phyloP scores from a whole-genome alignment of 139 green algal species.

The Ostreobium quekettii region DNA sequence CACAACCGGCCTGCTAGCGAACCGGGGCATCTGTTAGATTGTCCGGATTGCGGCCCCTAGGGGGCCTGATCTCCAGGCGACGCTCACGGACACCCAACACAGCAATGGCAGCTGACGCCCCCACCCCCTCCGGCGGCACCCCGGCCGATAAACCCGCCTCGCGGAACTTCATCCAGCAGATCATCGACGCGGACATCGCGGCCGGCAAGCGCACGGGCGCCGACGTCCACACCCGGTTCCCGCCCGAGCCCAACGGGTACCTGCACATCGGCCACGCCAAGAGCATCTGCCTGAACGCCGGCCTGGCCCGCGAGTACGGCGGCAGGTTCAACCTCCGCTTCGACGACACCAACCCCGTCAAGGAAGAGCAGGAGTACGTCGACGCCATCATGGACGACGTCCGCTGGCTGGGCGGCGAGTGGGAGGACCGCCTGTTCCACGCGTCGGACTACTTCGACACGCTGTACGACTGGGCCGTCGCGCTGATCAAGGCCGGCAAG shows the following conservation, averaged over 20 bases:
- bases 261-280: slow-evolving; percentile 97
- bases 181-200: no score
- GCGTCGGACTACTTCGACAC: slow-evolving; percentile 83
- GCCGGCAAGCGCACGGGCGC: no score
- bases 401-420: slow-evolving; percentile 66
- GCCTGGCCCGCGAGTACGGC: slow-evolving; percentile 89
- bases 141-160: no score
- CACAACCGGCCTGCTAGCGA: no score
- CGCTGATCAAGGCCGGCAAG: slow-evolving; percentile 80
- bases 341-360: slow-evolving; percentile 98
- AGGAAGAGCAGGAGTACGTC: slow-evolving; percentile 98
- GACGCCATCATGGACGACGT: slow-evolving; percentile 92
- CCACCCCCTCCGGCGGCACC: no score
- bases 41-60: no score
- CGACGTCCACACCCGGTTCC: no score
- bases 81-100: no score
- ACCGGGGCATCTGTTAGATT: no score
- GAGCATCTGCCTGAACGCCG: slow-evolving; percentile 81
- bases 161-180: no score
- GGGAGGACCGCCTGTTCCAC: slow-evolving; percentile 69
- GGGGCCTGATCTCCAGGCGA: no score
- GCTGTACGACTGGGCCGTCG: slow-evolving; percentile 60
- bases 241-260: slow-evolving; percentile 89
- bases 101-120: no score
- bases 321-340: slow-evolving; percentile 85